Percentiles rank a stretch among this genome's conserved stretches.
phyloP scores from a whole-genome alignment of 2,329 filamentous ascomycete species.

The Xylariaceae sp. region DNA sequence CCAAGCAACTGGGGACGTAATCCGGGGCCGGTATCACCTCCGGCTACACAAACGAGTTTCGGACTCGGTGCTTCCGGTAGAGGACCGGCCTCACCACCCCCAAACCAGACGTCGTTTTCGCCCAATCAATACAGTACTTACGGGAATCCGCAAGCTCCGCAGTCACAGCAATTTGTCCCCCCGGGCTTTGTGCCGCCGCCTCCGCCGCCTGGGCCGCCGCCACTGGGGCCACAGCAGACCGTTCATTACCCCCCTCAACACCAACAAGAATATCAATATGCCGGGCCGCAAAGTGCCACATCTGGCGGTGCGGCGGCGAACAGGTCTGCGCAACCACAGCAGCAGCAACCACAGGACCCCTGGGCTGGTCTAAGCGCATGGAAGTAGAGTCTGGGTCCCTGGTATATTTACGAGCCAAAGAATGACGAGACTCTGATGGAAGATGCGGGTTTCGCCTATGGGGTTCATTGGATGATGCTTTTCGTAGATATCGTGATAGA shows the following conservation, averaged over 20 bases:
- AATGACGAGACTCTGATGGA: background rate
- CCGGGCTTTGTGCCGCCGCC: slow-evolving; percentile 60
- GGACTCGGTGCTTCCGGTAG: slow-evolving; percentile 32
- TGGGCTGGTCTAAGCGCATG: slow-evolving; percentile 52
- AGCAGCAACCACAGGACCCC: slow-evolving; percentile 44
- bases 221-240: slow-evolving; percentile 59
- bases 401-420: background rate
- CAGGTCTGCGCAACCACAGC: slow-evolving; percentile 36
- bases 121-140: slow-evolving; percentile 47
- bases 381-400: slow-evolving; percentile 38
- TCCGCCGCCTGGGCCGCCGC: slow-evolving; percentile 59
- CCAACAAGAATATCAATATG: slow-evolving; percentile 31
- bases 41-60: slow-evolving; percentile 39
- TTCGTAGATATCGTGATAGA: slow-evolving; percentile 8
- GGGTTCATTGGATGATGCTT: slow-evolving; percentile 4
- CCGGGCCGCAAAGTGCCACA: slow-evolving; percentile 17
- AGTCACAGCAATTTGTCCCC: slow-evolving; percentile 46
- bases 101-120: slow-evolving; percentile 38
- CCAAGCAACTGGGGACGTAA: slow-evolving; percentile 57
- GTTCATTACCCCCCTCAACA: slow-evolving; percentile 47
- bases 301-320: slow-evolving; percentile 29
- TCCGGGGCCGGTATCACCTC: slow-evolving; percentile 47
- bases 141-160: slow-evolving; percentile 41
- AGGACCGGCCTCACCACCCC: slow-evolving; percentile 53
- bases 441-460: background rate